Base-by-base conservation (phyloP, 768 basidiomycete genomes). In the Naematelia aurantialba region DNA sequence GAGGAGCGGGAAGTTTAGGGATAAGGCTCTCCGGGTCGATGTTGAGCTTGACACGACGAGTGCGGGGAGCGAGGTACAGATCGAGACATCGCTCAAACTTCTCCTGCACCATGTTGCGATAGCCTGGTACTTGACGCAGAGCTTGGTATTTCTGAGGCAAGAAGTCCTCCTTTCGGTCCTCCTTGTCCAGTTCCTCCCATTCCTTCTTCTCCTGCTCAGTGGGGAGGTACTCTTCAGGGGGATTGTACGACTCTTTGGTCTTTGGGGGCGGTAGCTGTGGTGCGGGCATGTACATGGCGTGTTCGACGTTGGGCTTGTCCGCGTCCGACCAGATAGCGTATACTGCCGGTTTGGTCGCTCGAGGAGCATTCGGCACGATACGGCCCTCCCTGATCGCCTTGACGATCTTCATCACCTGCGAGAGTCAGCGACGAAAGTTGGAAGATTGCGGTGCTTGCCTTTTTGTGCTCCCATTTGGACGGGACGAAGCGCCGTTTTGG, bases 381-480 rank as follows among this genome's bases (percentile, higher is more conserved):
- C 89, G 87, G 30, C 96, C 96, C 81, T 92, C 87, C 8, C 96
- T 86, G 70, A 99, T 98, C 3, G 94, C 94, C 48, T 93, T 91
- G 61, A 99, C 93, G 61, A 98, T 97, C 83, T 98, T 99, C 91
- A 99, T 93, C 66, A 99, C 85, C 93, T 96, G 65, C 29, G 21
- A 26, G 39, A 22, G 34, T 48, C 60, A 61, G 52, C 17, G 24
- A 44, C 14, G 5, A 30, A 5, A 27, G 17, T 17, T 21, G 44
- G 24, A 4, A 5, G 19, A 13, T n/a, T 56, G 8, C 31, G 45
- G 1, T 26, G 22, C 74, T 55, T 69, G 91, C 93, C 85, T 99
- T 99, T 82, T 96, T 87, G 79, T 96, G 97, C 79, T 98, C 96
- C 96, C 96, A 99, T 81, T 93, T 98, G 79, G 91, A 94, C 13